Percentiles rank a stretch among this genome's conserved stretches.
Evolutionary conservation across 2,329 filamentous ascomycete genomes (phyloP).

Genomic region (Nectriaceae sp.): DNA sequence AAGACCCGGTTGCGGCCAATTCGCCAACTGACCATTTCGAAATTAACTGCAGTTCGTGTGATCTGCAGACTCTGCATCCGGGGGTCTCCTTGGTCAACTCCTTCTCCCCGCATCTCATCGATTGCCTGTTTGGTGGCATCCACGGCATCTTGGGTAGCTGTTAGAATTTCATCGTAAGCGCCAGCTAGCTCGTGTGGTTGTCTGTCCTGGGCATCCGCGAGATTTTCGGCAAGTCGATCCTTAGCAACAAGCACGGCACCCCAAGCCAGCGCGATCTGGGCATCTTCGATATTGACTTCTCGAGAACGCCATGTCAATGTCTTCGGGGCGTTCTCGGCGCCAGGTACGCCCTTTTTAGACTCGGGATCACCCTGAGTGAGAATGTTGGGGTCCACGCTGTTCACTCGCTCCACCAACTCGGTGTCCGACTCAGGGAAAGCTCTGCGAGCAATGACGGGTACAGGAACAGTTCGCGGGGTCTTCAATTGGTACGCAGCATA

Average conservation of each 20-base stretch:
- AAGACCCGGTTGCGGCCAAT: slow-evolving; percentile 90
- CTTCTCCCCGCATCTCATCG: slow-evolving; percentile 83
- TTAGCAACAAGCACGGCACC: slow-evolving; percentile 64
- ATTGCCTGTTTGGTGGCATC: slow-evolving; percentile 93
- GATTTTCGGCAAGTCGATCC: slow-evolving; percentile 47
- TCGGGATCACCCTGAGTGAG: slow-evolving; percentile 57
- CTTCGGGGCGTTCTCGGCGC: slow-evolving; percentile 62
- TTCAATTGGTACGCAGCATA: slow-evolving; percentile 93
- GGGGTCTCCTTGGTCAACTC: slow-evolving; percentile 78
- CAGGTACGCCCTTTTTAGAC: slow-evolving; percentile 50
- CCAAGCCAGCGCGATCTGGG: slow-evolving; percentile 84
- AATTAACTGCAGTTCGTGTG: slow-evolving; percentile 90
- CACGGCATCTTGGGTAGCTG: slow-evolving; percentile 87
- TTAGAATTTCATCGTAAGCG: slow-evolving; percentile 88
- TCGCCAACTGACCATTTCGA: slow-evolving; percentile 91
- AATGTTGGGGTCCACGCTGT: slow-evolving; percentile 68
- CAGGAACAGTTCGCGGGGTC: slow-evolving; percentile 80
- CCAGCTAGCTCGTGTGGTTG: slow-evolving; percentile 71
- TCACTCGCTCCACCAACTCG: slow-evolving; percentile 65
- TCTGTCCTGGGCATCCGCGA: slow-evolving; percentile 45
- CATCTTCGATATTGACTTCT: slow-evolving; percentile 87
- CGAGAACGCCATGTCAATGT: slow-evolving; percentile 84
- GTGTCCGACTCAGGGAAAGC: slow-evolving; percentile 71
- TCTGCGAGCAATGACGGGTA: slow-evolving; percentile 75
- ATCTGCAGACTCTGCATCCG: slow-evolving; percentile 93